A percentile compares a stretch with the other conserved stretches of the same genome.
These are phyloP conservation scores for Alternaria arborescens DNA, from an alignment of 2,329 filamentous ascomycete species.

Conservation along the genomic window DNA sequence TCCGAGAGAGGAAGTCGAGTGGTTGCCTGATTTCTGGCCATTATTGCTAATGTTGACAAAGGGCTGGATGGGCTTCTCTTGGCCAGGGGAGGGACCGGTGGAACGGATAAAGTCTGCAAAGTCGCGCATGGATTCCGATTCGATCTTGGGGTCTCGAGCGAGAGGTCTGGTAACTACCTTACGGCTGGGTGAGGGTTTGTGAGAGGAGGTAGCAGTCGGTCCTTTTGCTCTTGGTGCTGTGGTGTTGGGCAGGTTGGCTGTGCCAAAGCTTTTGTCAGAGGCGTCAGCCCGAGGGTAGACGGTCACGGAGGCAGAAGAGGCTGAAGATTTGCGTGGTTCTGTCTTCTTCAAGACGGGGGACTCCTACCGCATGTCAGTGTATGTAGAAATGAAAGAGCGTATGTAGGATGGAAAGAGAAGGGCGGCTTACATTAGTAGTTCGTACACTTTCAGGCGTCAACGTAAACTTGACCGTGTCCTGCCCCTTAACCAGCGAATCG, in stretches of 20 bases:
- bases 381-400: neutral
- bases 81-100: constrained; percentile 67
- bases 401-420: neutral
- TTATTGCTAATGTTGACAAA: constrained; percentile 40
- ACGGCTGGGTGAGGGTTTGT: constrained; percentile 37
- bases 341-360: constrained; percentile 28
- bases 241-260: constrained; percentile 35
- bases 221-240: constrained; percentile 34
- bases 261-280: constrained; percentile 40
- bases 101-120: constrained; percentile 91
- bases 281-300: constrained; percentile 45
- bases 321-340: constrained; percentile 26
- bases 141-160: constrained; percentile 77
- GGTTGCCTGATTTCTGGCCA: constrained; percentile 26
- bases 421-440: constrained; percentile 53
- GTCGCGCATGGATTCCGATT: constrained; percentile 76
- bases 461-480: constrained; percentile 61
- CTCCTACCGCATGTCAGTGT: constrained; percentile 31
- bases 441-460: constrained; percentile 59
- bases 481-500: constrained; percentile 57
- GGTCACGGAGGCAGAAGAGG: constrained; percentile 33
- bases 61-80: constrained; percentile 46
- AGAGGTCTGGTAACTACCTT: constrained; percentile 42
- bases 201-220: constrained; percentile 22
- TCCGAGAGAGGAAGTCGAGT: constrained; percentile 38